Percentiles rank a stretch among this genome's conserved stretches.
Conservation (phyloP, 2,329 filamentous ascomycete species). For the Chlorencoelia australis region DNA sequence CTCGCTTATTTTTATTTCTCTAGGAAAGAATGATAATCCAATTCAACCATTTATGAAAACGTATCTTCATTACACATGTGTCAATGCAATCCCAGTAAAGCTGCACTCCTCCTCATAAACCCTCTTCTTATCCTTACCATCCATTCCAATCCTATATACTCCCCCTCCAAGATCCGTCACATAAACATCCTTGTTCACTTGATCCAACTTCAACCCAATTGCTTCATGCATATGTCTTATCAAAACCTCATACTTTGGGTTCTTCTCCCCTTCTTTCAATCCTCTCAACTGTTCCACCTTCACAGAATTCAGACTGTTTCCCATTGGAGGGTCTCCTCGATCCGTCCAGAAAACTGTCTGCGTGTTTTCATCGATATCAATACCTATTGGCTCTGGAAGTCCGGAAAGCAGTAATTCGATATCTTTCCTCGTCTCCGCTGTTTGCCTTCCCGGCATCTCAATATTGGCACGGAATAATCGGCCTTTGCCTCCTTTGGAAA, state of each 20-base stretch:
- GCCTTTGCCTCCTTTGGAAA: constrained; percentile 39
- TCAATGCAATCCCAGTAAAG: constrained; percentile 5
- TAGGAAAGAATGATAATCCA: too few species aligned
- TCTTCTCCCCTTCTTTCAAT: constrained; percentile 3
- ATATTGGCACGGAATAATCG: constrained; percentile 42
- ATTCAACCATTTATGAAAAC: too few species aligned
- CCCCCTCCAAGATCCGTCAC: constrained; percentile 32
- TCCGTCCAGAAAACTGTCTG: constrained; percentile 50
- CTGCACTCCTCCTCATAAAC: constrained; percentile 8
- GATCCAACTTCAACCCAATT: constrained; percentile 36
- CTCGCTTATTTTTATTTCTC: too few species aligned
- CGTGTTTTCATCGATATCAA: constrained; percentile 40
- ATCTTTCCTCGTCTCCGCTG: constrained; percentile 6
- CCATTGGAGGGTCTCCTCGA: constrained; percentile 44
- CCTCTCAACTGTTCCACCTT: constrained; percentile 1
- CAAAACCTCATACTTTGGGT: constrained; percentile 20
- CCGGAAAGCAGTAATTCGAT: constrained; percentile 27
- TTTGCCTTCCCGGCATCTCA: constrained; percentile 26
- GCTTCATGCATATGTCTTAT: constrained; percentile 34
- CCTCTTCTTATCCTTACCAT: constrained; percentile 18
- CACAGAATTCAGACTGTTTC: constrained; percentile 41
- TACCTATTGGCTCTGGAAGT: constrained; percentile 47
- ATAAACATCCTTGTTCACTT: constrained; percentile 29
- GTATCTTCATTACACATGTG: too few species aligned
- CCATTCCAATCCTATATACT: constrained; percentile 29